Conservation (phyloP, 1,284 basidiomycete species). For the Flammula alnicola region DNA sequence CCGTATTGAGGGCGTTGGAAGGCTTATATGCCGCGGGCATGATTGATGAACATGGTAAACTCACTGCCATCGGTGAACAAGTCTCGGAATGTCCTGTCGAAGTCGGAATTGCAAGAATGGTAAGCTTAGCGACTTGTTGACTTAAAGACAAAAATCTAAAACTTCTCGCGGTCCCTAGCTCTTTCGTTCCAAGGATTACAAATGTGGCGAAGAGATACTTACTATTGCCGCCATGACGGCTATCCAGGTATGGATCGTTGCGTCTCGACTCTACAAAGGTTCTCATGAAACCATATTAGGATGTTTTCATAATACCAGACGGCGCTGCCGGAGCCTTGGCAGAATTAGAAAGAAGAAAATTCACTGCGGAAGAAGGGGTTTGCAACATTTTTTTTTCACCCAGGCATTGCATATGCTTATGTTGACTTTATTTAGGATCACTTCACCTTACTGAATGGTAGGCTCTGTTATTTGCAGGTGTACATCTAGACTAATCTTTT, state of each 20-base stretch:
- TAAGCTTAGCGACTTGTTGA: slow-evolving; percentile 29
- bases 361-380: slow-evolving; percentile 96
- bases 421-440: slow-evolving; percentile 24
- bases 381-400: slow-evolving; percentile 28
- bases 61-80: slow-evolving; percentile 70
- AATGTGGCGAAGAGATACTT: slow-evolving; percentile 92
- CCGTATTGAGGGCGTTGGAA: slow-evolving; percentile 84
- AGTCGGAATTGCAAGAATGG: slow-evolving; percentile 78
- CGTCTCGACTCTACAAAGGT: background rate
- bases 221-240: slow-evolving; percentile 96
- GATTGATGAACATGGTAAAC: slow-evolving; percentile 69
- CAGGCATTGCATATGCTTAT: background rate
- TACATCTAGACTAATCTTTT: background rate
- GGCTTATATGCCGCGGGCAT: slow-evolving; percentile 70
- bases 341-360: slow-evolving; percentile 91
- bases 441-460: slow-evolving; percentile 29
- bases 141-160: background rate
- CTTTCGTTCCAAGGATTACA: slow-evolving; percentile 81
- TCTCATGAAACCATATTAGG: slow-evolving; percentile 46
- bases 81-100: slow-evolving; percentile 83
- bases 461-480: background rate
- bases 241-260: slow-evolving; percentile 63
- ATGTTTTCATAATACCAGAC: slow-evolving; percentile 87
- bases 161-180: slow-evolving; percentile 52
- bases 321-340: slow-evolving; percentile 84